A percentile compares a stretch with the other conserved stretches of the same genome.
phyloP scores from a whole-genome alignment of 108 stramenopile genomes.

The Thalassiosira profunda region DNA sequence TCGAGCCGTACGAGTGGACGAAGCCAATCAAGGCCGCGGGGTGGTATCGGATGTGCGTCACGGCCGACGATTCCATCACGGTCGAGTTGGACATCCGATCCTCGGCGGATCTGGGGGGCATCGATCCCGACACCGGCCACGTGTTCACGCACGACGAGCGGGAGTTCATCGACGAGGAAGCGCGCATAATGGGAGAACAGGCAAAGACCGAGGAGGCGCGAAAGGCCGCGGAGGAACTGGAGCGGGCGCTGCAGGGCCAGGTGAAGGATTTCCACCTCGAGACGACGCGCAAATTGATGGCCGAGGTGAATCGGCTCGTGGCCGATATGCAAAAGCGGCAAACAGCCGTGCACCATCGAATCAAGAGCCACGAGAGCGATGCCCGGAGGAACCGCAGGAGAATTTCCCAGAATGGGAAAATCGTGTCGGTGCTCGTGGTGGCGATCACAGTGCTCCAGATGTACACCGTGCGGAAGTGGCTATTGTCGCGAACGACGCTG shows the following conservation, averaged over 20 bases:
- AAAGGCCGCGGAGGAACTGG: not conserved
- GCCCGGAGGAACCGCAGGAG: constrained; percentile 23
- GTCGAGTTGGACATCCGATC: constrained; percentile 45
- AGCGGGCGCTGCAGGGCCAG: constrained; percentile 26
- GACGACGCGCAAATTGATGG: constrained; percentile 5
- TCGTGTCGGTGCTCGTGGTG: constrained; percentile 35
- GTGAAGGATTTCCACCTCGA: constrained; percentile 23
- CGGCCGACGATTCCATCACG: constrained; percentile 1
- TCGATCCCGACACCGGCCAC: constrained; percentile 33
- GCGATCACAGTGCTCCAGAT: constrained; percentile 40
- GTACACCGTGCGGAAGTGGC: constrained; percentile 47
- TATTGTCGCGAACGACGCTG: constrained; percentile 26
- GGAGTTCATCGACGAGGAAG: constrained; percentile 14
- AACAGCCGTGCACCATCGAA: constrained; percentile 14
- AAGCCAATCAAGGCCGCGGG: constrained; percentile 5
- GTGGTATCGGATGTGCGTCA: constrained; percentile 43
- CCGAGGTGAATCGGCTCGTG: constrained; percentile 17
- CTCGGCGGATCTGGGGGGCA: constrained; percentile 1
- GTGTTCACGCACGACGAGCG: constrained; percentile 25
- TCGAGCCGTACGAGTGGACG: constrained; percentile 29
- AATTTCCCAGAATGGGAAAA: constrained; percentile 42
- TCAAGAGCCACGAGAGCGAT: constrained; percentile 13
- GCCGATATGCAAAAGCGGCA: constrained; percentile 11
- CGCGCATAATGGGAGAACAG: not conserved
- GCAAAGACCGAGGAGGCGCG: not conserved